Conservation (phyloP, 106 monocot species). For the Narthecium ossifragum region DNA sequence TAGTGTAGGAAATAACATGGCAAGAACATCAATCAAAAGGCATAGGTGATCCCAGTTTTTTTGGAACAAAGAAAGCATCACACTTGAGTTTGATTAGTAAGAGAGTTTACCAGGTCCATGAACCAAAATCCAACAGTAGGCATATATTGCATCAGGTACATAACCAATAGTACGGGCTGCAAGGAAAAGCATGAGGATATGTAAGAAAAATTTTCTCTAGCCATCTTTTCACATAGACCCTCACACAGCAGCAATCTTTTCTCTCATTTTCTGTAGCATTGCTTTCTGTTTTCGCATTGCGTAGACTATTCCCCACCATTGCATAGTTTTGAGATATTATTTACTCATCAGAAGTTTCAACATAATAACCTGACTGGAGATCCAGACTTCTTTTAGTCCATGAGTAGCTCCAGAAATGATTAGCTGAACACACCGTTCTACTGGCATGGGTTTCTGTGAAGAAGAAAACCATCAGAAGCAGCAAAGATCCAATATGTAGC, state of each 20-base stretch:
- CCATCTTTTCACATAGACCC: background rate
- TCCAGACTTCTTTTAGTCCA: slow-evolving; percentile 10
- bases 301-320: too few species aligned
- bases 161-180: slow-evolving; percentile 88
- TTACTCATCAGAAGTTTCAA: background rate
- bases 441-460: slow-evolving; percentile 2
- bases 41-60: too few species aligned
- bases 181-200: slow-evolving; percentile 6
- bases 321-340: background rate
- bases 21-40: background rate
- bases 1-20: too few species aligned
- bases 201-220: background rate
- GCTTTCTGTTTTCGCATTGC: too few species aligned
- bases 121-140: slow-evolving; percentile 82
- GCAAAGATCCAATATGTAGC: too few species aligned
- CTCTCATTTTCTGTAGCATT: too few species aligned
- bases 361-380: slow-evolving; percentile 4
- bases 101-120: slow-evolving; percentile 70
- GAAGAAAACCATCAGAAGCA: background rate
- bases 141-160: slow-evolving; percentile 92
- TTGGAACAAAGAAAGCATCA: too few species aligned
- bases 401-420: slow-evolving; percentile 4
- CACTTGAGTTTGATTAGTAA: background rate
- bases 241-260: too few species aligned
- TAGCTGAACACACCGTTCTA: slow-evolving; percentile 8